A percentile compares a stretch with the other conserved stretches of the same genome.
phyloP scores from a whole-genome alignment of 129 eudicot species.

The Helichrysum umbraculigerum region DNA sequence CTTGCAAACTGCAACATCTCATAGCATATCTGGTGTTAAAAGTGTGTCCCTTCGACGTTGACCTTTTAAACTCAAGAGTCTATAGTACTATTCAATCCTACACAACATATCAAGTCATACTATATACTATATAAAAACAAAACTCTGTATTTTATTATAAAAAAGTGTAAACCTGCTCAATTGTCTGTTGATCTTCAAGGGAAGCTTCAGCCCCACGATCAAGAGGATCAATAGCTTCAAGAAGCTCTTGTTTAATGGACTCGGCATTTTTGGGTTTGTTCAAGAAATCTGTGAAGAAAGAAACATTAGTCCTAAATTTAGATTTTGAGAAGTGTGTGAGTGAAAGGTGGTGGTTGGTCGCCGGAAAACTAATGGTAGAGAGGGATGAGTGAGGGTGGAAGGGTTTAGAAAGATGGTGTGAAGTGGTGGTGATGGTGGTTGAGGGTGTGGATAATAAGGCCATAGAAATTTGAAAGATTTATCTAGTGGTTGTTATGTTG shows the following conservation, averaged over 20 bases:
- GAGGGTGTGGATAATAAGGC: slow-evolving; percentile 32
- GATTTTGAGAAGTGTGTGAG: slow-evolving; percentile 28
- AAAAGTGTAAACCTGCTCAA: slow-evolving; percentile 42
- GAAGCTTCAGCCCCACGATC: slow-evolving; percentile 68
- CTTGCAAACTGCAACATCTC: not conserved
- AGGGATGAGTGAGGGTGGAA: slow-evolving; percentile 23
- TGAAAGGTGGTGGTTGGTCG: slow-evolving; percentile 18
- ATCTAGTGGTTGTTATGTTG: not conserved
- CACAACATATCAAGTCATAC: not conserved
- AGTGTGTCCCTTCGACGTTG: not conserved
- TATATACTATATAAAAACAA: not conserved
- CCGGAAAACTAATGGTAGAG: slow-evolving; percentile 26
- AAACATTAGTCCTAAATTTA: slow-evolving; percentile 45
- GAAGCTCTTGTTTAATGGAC: slow-evolving; percentile 60
- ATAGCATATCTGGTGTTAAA: not conserved
- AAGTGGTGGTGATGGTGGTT: slow-evolving; percentile 20
- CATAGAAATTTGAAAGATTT: slow-evolving; percentile 9
- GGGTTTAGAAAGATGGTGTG: slow-evolving; percentile 32
- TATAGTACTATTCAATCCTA: not conserved
- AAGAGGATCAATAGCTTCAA: slow-evolving; percentile 55
- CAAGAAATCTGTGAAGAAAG: slow-evolving; percentile 47
- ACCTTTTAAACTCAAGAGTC: not conserved
- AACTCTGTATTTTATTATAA: not conserved
- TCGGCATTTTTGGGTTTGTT: slow-evolving; percentile 28
- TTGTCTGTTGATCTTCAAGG: slow-evolving; percentile 42